Base-by-base conservation (phyloP, 192 early-diverging fungal genomes). In the Backusella liffmaniae region DNA sequence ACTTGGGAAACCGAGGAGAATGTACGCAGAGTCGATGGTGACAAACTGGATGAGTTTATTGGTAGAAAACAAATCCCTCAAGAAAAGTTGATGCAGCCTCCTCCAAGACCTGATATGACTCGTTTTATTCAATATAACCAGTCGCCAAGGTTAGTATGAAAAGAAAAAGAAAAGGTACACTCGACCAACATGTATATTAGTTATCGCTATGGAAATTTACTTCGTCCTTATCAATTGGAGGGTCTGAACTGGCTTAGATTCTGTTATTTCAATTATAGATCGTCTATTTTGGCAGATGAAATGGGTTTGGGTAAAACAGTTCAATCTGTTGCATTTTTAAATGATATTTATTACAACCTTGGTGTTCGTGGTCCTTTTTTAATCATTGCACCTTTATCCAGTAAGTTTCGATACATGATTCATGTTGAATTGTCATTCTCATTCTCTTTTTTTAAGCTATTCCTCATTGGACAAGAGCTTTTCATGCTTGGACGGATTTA, bases 221-320 rank as follows among this genome's bases (percentile, higher is more conserved):
- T 95, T 32, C 86, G 94, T 9, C 69, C 90, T 30, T 95, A 95
- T 72, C 94, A 95, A 74, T 81, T 95, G 59, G 94, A 95, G 77
- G 94, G 94, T 15, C 77, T 95, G 21, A 95, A 95, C 77, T 95
- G 94, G 94, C 80, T 95, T 8, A 44, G 92, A 67, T 92, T 90
- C 74, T 95, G 93, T 73, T 95, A 92, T 87, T 90, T 89, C 81
- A 90, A 89, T 70, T 77, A 83, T 34, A 89, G 93, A 67, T 93
- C 90, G 21, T 86, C 96, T 16, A 98, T 99, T 73, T 82, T 98
- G 73, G 98, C 96, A 0, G 96, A 98, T 77, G 96, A 98, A 84
- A 90, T 92, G 94, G 92, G 95, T 29, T 85, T 97, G n/a, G 98
- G 98, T 18, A 98, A 94, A 78, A 94, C 92, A 4, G 89, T 89